phyloP scores from a whole-genome alignment of 2,329 filamentous ascomycete species.

The Fusarium sp. region DNA sequence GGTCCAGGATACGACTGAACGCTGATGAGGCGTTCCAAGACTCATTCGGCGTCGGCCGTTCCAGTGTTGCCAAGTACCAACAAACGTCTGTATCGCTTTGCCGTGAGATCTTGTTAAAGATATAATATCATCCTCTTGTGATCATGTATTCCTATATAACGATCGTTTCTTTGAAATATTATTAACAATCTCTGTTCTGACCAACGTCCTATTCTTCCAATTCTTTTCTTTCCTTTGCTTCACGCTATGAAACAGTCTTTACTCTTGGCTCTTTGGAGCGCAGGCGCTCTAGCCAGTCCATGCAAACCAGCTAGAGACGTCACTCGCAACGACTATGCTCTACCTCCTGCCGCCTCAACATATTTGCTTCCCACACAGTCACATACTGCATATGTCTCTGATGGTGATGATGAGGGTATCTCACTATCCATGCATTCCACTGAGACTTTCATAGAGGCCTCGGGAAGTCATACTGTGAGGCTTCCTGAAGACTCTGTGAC shows the following conservation, averaged over 20 bases:
- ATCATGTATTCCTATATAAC: no score
- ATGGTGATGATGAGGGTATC: background rate
- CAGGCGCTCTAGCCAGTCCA: slow-evolving; percentile 1
- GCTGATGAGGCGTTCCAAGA: background rate
- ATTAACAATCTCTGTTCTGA: no score
- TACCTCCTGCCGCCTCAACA: background rate
- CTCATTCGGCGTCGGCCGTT: background rate
- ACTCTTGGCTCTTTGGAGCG: slow-evolving; percentile 17
- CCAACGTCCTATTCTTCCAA: background rate
- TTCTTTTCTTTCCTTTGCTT: background rate
- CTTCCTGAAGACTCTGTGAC: background rate
- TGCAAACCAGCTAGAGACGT: background rate
- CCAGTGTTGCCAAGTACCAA: background rate
- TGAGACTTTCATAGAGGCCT: no score
- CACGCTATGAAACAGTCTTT: slow-evolving; percentile 13
- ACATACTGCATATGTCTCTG: background rate
- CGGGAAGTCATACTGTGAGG: background rate
- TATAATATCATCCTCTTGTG: no score
- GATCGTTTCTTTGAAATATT: no score
- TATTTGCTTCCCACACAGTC: background rate
- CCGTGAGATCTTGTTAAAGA: no score
- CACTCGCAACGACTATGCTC: background rate
- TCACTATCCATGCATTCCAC: background rate
- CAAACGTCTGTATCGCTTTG: no score
- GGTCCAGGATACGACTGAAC: background rate